Conservation (phyloP, 495 filamentous ascomycete species). For the Chaetomidium leptoderma region DNA sequence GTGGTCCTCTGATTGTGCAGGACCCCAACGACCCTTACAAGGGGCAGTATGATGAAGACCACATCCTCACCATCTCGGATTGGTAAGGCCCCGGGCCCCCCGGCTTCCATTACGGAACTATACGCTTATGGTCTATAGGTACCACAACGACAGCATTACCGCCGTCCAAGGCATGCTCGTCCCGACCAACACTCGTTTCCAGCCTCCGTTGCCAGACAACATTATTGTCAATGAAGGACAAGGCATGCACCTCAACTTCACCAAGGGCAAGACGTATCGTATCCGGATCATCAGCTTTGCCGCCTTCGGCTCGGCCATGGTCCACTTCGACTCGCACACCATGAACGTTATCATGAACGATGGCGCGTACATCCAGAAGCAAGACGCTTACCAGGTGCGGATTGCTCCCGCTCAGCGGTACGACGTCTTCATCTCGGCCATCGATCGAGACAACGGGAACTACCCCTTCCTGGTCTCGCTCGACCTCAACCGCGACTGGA, state of each 20-base stretch:
- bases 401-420: conserved; percentile 63
- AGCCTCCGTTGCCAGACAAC: conserved; percentile 58
- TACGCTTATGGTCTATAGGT: conserved; percentile 42
- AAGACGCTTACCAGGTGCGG: conserved; percentile 35
- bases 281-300: conserved; percentile 70
- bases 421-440: conserved; percentile 48
- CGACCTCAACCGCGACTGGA: conserved; percentile 46
- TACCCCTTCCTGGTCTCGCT: conserved; percentile 53
- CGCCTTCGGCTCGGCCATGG: conserved; percentile 56
- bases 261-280: conserved; percentile 71
- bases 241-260: conserved; percentile 53
- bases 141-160: conserved; percentile 51
- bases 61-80: conserved; percentile 55
- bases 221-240: conserved; percentile 64
- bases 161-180: conserved; percentile 53
- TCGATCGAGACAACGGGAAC: conserved; percentile 43
- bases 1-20: conserved; percentile 67
- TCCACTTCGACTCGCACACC: conserved; percentile 62
- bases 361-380: conserved; percentile 35
- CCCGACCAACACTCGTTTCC: conserved; percentile 47
- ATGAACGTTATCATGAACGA: conserved; percentile 57
- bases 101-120: not conserved
- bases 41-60: conserved; percentile 63
- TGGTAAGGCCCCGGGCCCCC: conserved; percentile 47
- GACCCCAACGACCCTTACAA: conserved; percentile 60